Conservation (phyloP, 805 yeast species). For the Starmerella floris region DNA sequence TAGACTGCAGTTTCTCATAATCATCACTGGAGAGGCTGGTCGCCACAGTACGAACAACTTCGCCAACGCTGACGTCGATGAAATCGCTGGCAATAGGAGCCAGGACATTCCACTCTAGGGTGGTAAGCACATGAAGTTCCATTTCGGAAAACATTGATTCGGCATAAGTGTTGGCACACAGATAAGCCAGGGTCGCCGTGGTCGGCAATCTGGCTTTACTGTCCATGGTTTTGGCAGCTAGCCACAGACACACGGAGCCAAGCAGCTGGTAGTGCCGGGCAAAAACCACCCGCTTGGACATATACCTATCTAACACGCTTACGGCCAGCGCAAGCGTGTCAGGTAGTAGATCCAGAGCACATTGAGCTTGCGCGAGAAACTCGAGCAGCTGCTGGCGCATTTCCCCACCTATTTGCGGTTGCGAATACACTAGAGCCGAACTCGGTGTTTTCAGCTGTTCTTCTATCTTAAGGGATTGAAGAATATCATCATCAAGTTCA, state of each 20-base stretch:
- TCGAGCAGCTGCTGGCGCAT: conserved; percentile 67
- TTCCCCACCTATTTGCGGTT: conserved; percentile 69
- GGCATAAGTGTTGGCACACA: conserved; percentile 56
- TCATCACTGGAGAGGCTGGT: conserved; percentile 12
- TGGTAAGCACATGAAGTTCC: conserved; percentile 62
- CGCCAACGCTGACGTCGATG: conserved; percentile 22
- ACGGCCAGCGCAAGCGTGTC: conserved; percentile 58
- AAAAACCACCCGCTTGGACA: conserved; percentile 72
- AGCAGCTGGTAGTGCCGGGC: conserved; percentile 81
- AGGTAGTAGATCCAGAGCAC: conserved; percentile 47
- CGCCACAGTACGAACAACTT: conserved; percentile 9
- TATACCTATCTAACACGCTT: conserved; percentile 76
- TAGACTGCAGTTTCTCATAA: conserved; percentile 14
- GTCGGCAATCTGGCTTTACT: conserved; percentile 65
- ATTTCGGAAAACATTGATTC: conserved; percentile 53
- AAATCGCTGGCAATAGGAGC: conserved; percentile 47
- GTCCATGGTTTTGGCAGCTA: conserved; percentile 73
- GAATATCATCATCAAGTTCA: conserved; percentile 19
- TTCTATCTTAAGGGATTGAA: conserved; percentile 3
- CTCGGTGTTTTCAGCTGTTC: conserved; percentile 33
- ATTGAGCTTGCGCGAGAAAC: conserved; percentile 55
- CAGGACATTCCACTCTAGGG: conserved; percentile 57
- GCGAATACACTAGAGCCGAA: conserved; percentile 58
- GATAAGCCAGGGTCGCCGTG: conserved; percentile 51
- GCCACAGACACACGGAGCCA: conserved; percentile 85